Conservation (phyloP, 2,329 filamentous ascomycete genomes). For the Byssoonygena ceratinophila region DNA sequence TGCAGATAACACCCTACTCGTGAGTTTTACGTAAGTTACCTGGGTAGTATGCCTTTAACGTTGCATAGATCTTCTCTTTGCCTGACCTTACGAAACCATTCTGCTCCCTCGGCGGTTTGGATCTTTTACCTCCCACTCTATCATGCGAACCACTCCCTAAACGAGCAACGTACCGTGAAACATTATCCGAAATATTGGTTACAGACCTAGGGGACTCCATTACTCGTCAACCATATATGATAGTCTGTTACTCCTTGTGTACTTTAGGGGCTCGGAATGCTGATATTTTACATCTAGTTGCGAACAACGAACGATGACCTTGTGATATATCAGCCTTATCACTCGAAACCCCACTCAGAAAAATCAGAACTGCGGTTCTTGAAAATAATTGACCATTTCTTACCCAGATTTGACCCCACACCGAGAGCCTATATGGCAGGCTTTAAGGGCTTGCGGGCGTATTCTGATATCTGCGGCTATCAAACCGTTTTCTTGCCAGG, state of each 20-base stretch:
- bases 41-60: not conserved
- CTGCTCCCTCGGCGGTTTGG: slow-evolving; percentile 64
- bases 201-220: slow-evolving; percentile 72
- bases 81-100: slow-evolving; percentile 61
- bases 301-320: slow-evolving; percentile 73
- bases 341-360: slow-evolving; percentile 26
- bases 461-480: slow-evolving; percentile 56
- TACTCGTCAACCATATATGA: slow-evolving; percentile 62
- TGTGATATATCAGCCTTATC: slow-evolving; percentile 74
- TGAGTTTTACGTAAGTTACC: slow-evolving; percentile 38
- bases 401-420: slow-evolving; percentile 50
- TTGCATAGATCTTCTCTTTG: slow-evolving; percentile 60
- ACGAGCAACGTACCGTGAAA: slow-evolving; percentile 61
- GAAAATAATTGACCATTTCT: slow-evolving; percentile 58
- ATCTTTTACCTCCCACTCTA: slow-evolving; percentile 65
- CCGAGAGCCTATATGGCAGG: not conserved
- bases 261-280: not conserved
- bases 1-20: slow-evolving; percentile 61
- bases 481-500: slow-evolving; percentile 75
- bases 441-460: slow-evolving; percentile 40
- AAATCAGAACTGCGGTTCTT: slow-evolving; percentile 54
- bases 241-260: slow-evolving; percentile 48
- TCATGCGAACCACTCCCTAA: slow-evolving; percentile 60
- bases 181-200: slow-evolving; percentile 66
- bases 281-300: slow-evolving; percentile 41